Percentiles rank a stretch among this genome's conserved stretches.
phyloP scores from a whole-genome alignment of 1,139 yeast species.

The Yamadazyma mexicana region DNA sequence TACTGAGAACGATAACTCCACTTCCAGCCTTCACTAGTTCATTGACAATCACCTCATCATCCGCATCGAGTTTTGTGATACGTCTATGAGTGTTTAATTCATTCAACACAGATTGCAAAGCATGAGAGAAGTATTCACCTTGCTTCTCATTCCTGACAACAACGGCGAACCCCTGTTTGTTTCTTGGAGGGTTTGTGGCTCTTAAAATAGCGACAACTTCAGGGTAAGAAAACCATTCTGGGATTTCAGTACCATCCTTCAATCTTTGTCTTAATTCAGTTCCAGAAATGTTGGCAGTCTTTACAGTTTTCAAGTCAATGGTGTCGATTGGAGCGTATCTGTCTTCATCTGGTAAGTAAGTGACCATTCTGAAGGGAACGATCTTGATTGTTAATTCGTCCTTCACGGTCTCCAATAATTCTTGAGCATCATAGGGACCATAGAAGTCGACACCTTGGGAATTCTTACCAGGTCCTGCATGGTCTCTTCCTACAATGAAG shows the following conservation, averaged over 20 bases:
- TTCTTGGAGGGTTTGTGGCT: conserved; percentile 92
- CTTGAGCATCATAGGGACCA: conserved; percentile 97
- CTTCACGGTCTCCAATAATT: conserved; percentile 70
- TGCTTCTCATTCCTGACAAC: conserved; percentile 49
- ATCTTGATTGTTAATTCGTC: conserved; percentile 79
- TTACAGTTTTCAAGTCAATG: conserved; percentile 68
- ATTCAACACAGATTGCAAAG: conserved; percentile 86
- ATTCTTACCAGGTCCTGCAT: conserved; percentile 96
- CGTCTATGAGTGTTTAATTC: conserved; percentile 88
- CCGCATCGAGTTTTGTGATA: conserved; percentile 64
- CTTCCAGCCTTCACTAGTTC: conserved; percentile 90
- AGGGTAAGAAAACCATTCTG: conserved; percentile 97
- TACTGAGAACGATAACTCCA: conserved; percentile 68
- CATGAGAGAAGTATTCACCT: conserved; percentile 62
- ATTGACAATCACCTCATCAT: conserved; percentile 63
- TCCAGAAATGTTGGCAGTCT: conserved; percentile 91
- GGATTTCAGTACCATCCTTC: conserved; percentile 84
- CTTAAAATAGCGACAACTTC: conserved; percentile 91
- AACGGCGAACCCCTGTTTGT: conserved; percentile 81
- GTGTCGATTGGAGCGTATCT: conserved; percentile 95
- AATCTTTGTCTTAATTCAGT: conserved; percentile 89
- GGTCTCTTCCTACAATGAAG: conserved; percentile 97
- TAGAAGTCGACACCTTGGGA: conserved; percentile 92
- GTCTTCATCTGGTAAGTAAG: conserved; percentile 92
- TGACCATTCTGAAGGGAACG: conserved; percentile 96